Base-by-base conservation (phyloP, 306 rosid species). In the Amphicarpaea edgeworthii region DNA sequence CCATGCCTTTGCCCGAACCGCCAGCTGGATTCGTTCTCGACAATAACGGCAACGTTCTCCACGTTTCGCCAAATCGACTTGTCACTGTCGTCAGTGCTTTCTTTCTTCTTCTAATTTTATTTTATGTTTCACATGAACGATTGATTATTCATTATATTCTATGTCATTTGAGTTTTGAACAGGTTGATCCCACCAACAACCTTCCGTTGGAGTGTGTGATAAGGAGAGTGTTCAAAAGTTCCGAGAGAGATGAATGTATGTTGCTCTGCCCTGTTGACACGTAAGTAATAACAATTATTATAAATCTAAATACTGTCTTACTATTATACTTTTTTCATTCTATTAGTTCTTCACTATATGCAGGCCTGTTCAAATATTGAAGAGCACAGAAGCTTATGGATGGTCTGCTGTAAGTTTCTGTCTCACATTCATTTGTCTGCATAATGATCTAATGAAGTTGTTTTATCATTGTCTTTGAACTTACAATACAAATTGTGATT, bases 251-350 rank as follows among this genome's bases (percentile, higher is more conserved):
- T 34, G 94, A 91, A 65, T 94, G 97, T 77, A 81, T 94, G 94
- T 82, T 94, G 79, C 88, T 94, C 28, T 90, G 91, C 83, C 98
- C 98, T 9, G 93, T 83, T 78, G 98, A 94, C 79, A 90, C 88
- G 98, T 94, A 83, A 91, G 98, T 87, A 12, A 12, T 7, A 28
- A n/a, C n/a, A 28, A 28, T 28, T 28, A 28, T 28, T 28, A 28
- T 28, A 28, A 28, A 28, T n/a, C n/a, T n/a, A n/a, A n/a, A n/a
- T n/a, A n/a, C n/a, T n/a, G n/a, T n/a, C n/a, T n/a, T n/a, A n/a
- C n/a, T n/a, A n/a, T n/a, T n/a, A n/a, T n/a, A n/a, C n/a, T n/a
- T n/a, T n/a, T n/a, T n/a, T n/a, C n/a, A n/a, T n/a, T n/a, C 32
- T 28, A 28, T 28, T 28, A 28, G 32, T 28, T 28, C 32, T 28